Evolutionary conservation across 2,329 filamentous ascomycete species (phyloP).

Genomic region (Aotearoamyces nothofagi): DNA sequence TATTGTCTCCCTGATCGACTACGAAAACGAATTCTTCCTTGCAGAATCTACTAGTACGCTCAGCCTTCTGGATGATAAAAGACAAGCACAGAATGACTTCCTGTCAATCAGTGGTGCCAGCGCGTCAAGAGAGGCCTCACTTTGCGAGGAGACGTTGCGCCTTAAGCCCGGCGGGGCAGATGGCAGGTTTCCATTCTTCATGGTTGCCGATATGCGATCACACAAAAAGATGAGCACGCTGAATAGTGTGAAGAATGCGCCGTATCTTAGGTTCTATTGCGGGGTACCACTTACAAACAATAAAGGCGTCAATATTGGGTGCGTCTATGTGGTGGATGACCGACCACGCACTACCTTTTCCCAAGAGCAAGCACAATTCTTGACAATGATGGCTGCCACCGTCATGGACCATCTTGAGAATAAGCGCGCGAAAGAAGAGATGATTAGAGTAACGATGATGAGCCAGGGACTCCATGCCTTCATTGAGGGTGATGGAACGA

Average conservation of each 20-base stretch:
- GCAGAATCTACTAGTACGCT: conserved; percentile 14
- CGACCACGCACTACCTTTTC: conserved; percentile 34
- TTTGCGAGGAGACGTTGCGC: conserved; percentile 14
- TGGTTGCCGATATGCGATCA: conserved; percentile 9
- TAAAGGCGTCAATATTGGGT: conserved; percentile 14
- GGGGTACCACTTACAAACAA: conserved; percentile 13
- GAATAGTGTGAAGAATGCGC: conserved; percentile 9
- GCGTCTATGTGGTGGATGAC: conserved; percentile 42
- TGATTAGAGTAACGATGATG: conserved; percentile 31
- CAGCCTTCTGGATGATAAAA: conserved; percentile 12
- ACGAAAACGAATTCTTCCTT: conserved; percentile 11
- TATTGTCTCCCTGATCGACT: conserved; percentile 24
- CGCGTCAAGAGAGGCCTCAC: conserved; percentile 6
- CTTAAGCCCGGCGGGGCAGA: conserved; percentile 7
- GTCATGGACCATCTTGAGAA: conserved; percentile 48
- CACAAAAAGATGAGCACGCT: conserved; percentile 8
- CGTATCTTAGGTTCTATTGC: conserved; percentile 12
- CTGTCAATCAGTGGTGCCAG: conserved; percentile 17
- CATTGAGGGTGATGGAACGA: conserved; percentile 30
- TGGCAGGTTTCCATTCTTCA: conserved; percentile 7
- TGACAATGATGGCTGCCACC: conserved; percentile 38
- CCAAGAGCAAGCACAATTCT: conserved; percentile 31
- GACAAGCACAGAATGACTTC: conserved; percentile 10
- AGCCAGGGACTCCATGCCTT: conserved; percentile 37
- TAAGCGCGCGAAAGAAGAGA: conserved; percentile 2